These are phyloP conservation scores for Barnettozyma californica DNA, from an alignment of 805 yeast species.

Conservation along the genomic window DNA sequence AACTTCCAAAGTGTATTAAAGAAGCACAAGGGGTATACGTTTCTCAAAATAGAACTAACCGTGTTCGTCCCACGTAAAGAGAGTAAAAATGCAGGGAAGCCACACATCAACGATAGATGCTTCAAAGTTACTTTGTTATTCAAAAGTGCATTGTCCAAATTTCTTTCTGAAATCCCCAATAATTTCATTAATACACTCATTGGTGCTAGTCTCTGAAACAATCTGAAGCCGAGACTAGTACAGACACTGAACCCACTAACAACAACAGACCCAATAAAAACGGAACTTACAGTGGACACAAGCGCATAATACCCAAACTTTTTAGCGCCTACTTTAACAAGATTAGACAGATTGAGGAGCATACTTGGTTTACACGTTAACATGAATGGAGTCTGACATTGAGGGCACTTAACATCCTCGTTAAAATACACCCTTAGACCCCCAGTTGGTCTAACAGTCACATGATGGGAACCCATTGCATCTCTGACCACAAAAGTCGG, in stretches of 20 bases:
- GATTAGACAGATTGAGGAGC: constrained; percentile 10
- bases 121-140: constrained; percentile 8
- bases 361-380: constrained; percentile 20
- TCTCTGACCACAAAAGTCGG: constrained; percentile 2
- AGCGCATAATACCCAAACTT: background rate
- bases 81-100: constrained; percentile 28
- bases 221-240: constrained; percentile 27
- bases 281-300: constrained; percentile 14
- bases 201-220: constrained; percentile 27
- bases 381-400: constrained; percentile 30
- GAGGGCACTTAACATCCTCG: constrained; percentile 30
- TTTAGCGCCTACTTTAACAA: constrained; percentile 16
- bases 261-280: constrained; percentile 19
- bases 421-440: constrained; percentile 6
- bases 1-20: constrained; percentile 7
- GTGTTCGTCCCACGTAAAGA: constrained; percentile 18
- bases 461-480: background rate
- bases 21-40: constrained; percentile 20
- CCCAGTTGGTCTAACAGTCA: constrained; percentile 1
- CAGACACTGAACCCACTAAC: constrained; percentile 19
- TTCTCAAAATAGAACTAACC: constrained; percentile 6
- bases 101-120: constrained; percentile 19
- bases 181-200: constrained; percentile 27
- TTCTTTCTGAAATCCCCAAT: constrained; percentile 21
- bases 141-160: constrained; percentile 14